Conservation (phyloP, 148 eudicot species). For the Pouteria glomerata region DNA sequence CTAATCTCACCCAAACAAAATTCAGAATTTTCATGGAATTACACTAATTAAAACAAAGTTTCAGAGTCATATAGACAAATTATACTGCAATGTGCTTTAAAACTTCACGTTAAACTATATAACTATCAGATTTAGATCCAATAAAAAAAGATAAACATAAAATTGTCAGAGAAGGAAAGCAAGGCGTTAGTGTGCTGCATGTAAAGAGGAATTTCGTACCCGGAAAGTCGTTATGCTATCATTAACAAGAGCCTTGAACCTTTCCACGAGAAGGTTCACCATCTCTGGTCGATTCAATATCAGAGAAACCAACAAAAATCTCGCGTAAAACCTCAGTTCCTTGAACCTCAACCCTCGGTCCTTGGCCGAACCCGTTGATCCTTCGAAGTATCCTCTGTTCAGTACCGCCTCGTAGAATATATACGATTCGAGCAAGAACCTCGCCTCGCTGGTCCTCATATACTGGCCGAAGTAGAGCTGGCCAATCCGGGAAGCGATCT, state of each 20-base stretch:
- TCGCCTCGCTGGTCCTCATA: conserved; percentile 70
- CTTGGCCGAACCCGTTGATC: conserved; percentile 19
- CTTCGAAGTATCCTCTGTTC: conserved; percentile 57
- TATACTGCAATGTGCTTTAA: background rate
- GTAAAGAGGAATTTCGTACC: conserved; percentile 35
- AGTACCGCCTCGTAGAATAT: conserved; percentile 85
- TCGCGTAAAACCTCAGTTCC: conserved; percentile 89
- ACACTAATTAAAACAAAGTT: too few relatives aligned
- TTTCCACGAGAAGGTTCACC: conserved; percentile 54
- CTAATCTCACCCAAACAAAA: too few relatives aligned
- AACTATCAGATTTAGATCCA: background rate
- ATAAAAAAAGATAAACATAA: too few relatives aligned
- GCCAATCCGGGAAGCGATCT: conserved; percentile 90
- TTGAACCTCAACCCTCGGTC: conserved; percentile 68
- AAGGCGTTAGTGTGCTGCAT: background rate
- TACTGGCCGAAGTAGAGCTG: conserved; percentile 89
- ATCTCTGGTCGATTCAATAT: conserved; percentile 54
- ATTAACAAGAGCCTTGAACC: conserved; percentile 59
- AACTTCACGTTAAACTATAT: background rate
- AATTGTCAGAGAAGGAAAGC: too few relatives aligned
- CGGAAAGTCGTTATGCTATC: conserved; percentile 53
- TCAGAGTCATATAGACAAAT: background rate
- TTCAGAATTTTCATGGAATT: too few relatives aligned
- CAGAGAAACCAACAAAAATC: conserved; percentile 83
- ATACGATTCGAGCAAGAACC: conserved; percentile 71